Base-by-base conservation (phyloP, 345 rosid species). In the Arabidopsis thaliana region DNA sequence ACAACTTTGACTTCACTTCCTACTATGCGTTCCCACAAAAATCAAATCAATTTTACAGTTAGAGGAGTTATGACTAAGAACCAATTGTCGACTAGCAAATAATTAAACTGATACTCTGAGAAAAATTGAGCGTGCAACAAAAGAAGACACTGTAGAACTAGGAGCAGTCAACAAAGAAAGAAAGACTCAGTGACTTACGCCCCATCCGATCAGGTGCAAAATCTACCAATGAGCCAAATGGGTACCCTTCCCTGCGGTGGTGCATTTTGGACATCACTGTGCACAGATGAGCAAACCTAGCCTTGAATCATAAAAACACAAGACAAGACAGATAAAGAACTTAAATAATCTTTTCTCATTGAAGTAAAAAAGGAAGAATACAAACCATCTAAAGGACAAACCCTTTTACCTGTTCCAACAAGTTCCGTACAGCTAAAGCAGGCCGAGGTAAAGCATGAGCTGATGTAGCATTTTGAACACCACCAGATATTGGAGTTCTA, bases 401-500 rank as follows among this genome's bases (percentile, higher is more conserved):
- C 3, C 50, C 45, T 42, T 49, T 76, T 81, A 92, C 99, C 96
- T 92, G 99, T 67, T 90, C 99, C 89, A 95, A 86, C 75, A 95
- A 85, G 83, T 95, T 95, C 52, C 99, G 94, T 28, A 93, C 99
- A n/a, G 98, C 99, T 59, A 95, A 85, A 64, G 99, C 87, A 45
- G 99, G 99, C 7, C 77, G 87, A 66, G 94, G 99, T 72, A 95
- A 85, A 36, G 98, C 94, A 82, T 95, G 97, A 56, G 93, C 98
- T 2, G 99, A 95, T 59, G 99, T 93, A 42, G 99, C 99, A 67
- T 92, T 95, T 75, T 92, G 99, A 77, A 95, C 99, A 52, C 99
- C 99, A 81, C 99, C 99, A 57, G 98, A 92, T 79, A 92, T 93
- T 34, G 98, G 99, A 32, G 99, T 95, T 72, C 99, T 87, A 79